phyloP scores from a whole-genome alignment of 305 asterid genomes.

The Fraxinus sp. region DNA sequence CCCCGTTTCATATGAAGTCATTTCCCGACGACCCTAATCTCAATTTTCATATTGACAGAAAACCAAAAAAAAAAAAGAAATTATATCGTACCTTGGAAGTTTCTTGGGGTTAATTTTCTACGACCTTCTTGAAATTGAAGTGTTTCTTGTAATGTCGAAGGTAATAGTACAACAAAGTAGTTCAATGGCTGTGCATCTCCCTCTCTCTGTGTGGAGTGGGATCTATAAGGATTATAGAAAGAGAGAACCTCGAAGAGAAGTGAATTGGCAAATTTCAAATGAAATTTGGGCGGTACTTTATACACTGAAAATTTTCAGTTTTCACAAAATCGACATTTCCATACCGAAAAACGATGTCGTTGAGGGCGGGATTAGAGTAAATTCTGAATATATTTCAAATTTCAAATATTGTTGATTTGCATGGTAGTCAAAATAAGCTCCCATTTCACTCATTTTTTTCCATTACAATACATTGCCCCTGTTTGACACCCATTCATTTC shows the following conservation, averaged over 20 bases:
- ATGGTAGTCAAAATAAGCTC: neutral
- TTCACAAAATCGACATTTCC: neutral
- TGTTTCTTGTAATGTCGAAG: neutral
- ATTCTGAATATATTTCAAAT: neutral
- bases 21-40: neutral
- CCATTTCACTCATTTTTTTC: no score
- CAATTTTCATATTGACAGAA: neutral
- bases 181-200: constrained; percentile 11
- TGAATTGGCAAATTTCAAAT: constrained; percentile 52
- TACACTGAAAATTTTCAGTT: neutral
- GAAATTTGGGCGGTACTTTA: constrained; percentile 47
- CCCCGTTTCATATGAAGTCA: neutral
- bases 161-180: constrained; percentile 1
- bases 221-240: neutral
- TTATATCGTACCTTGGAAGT: constrained; percentile 21
- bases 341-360: neutral
- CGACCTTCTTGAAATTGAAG: constrained; percentile 1
- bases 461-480: no score
- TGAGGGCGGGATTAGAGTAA: neutral
- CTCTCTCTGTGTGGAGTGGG: neutral
- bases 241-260: constrained; percentile 24
- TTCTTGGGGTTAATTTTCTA: neutral
- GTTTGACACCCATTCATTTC: no score
- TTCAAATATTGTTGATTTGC: neutral
- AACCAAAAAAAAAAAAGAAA: neutral